Conservation (phyloP, 352 stramenopile genomes). For the Pythium brassicae region DNA sequence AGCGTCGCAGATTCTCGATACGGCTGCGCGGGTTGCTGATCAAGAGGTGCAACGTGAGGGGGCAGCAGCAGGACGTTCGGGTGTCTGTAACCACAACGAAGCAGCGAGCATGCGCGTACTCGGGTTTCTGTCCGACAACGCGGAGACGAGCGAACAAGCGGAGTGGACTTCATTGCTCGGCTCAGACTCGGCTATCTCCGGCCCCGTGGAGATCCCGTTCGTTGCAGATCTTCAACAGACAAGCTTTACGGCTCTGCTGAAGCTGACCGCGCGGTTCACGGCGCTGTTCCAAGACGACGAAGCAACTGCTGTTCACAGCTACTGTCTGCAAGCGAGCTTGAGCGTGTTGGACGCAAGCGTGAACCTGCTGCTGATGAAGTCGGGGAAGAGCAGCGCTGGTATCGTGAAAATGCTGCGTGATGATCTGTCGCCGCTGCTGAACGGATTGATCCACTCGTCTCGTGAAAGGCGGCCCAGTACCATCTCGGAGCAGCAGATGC, state of each 20-base stretch:
- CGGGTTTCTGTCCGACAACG: constrained; percentile 34
- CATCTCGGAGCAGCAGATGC: not conserved
- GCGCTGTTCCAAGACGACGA: constrained; percentile 22
- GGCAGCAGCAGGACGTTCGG: not conserved
- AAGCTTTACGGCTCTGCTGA: constrained; percentile 31
- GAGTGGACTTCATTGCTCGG: constrained; percentile 6
- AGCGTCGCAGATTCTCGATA: constrained; percentile 4
- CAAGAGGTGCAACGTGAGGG: not conserved
- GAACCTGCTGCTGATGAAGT: constrained; percentile 18
- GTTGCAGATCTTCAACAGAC: constrained; percentile 29
- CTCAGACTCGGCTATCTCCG: not conserved
- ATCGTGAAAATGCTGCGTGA: constrained; percentile 18
- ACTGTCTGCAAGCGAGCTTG: constrained; percentile 38
- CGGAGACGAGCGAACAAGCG: constrained; percentile 19
- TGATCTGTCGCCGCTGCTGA: constrained; percentile 24
- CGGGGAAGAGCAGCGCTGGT: constrained; percentile 10
- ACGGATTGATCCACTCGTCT: constrained; percentile 30
- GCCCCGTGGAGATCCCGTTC: constrained; percentile 26
- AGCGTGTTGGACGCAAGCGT: constrained; percentile 41
- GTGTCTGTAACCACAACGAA: constrained; percentile 6
- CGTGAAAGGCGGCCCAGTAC: not conserved
- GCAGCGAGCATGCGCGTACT: constrained; percentile 24
- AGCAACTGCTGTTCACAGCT: constrained; percentile 14
- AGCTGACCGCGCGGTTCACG: constrained; percentile 27
- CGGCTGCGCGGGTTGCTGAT: not conserved